Conservation (phyloP, 2,329 filamentous ascomycete species). For the Penicillium sclerotigenum region DNA sequence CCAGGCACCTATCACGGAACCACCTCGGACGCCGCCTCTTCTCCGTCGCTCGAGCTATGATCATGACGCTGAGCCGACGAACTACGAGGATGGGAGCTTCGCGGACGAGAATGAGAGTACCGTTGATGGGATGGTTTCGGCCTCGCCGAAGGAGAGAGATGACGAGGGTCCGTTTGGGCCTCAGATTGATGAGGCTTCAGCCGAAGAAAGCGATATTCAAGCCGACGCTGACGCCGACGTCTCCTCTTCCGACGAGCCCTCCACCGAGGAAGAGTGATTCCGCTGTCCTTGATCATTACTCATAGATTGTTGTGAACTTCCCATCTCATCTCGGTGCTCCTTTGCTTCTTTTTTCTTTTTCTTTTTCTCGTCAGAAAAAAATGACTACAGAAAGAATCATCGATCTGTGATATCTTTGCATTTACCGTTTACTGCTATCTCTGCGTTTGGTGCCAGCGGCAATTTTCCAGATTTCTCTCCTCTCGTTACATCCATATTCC, state of each 20-base stretch:
- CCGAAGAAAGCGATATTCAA: neutral
- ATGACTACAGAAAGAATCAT: neutral
- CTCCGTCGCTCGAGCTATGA: slow-evolving; percentile 57
- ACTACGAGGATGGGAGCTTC: slow-evolving; percentile 47
- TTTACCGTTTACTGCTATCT: neutral
- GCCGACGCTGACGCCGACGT: slow-evolving; percentile 3
- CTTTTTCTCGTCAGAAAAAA: neutral
- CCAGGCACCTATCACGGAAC: slow-evolving; percentile 30
- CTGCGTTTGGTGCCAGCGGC: neutral
- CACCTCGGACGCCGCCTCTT: slow-evolving; percentile 53
- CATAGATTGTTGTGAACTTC: slow-evolving; percentile 4
- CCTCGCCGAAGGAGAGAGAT: slow-evolving; percentile 30
- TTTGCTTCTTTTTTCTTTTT: neutral
- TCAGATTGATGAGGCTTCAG: slow-evolving; percentile 19
- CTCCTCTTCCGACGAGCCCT: slow-evolving; percentile 5
- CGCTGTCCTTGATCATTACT: neutral
- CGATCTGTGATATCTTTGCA: slow-evolving; percentile 1
- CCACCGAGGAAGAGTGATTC: slow-evolving; percentile 10
- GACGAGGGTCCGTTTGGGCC: slow-evolving; percentile 35
- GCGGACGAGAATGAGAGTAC: slow-evolving; percentile 50
- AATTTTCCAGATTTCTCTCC: neutral
- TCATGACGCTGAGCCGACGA: slow-evolving; percentile 54
- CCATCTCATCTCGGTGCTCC: neutral
- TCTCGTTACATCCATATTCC: slow-evolving; percentile 10
- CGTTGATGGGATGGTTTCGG: slow-evolving; percentile 40